A percentile compares a stretch with the other conserved stretches of the same genome.
Conservation (phyloP, 768 basidiomycete species). For the Nevesoporus exiguus region DNA sequence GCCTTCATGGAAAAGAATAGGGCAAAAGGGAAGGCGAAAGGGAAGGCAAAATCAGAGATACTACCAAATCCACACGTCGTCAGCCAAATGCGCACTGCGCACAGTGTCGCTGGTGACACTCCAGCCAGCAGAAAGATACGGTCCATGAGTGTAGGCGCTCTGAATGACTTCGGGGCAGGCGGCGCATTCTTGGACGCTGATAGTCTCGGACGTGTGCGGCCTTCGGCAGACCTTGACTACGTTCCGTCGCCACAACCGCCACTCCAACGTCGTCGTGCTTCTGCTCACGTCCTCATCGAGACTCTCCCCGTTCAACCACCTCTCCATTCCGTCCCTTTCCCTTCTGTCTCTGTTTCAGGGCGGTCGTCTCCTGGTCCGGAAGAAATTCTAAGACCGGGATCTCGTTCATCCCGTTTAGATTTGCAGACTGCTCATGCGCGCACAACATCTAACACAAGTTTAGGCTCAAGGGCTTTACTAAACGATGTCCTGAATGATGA, state of each 20-base stretch:
- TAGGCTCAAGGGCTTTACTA: slow-evolving; percentile 45
- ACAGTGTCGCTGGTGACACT: slow-evolving; percentile 41
- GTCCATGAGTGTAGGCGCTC: slow-evolving; percentile 64
- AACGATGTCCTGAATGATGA: slow-evolving; percentile 37
- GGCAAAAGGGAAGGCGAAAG: slow-evolving; percentile 38
- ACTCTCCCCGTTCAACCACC: slow-evolving; percentile 38
- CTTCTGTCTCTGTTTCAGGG: slow-evolving; percentile 44
- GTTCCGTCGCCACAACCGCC: slow-evolving; percentile 40
- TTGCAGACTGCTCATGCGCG: slow-evolving; percentile 38
- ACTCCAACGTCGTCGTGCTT: slow-evolving; percentile 48
- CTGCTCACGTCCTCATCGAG: slow-evolving; percentile 47
- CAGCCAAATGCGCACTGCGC: slow-evolving; percentile 38
- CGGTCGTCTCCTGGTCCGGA: slow-evolving; percentile 49
- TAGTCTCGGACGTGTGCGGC: slow-evolving; percentile 46
- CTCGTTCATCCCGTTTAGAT: slow-evolving; percentile 34
- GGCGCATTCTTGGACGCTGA: slow-evolving; percentile 46
- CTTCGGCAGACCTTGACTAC: slow-evolving; percentile 54
- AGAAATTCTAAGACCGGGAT: slow-evolving; percentile 34
- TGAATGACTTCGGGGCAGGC: slow-evolving; percentile 51
- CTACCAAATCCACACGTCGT: slow-evolving; percentile 45
- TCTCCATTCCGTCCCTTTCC: slow-evolving; percentile 61
- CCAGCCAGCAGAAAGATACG: slow-evolving; percentile 44
- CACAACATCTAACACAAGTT: slow-evolving; percentile 48
- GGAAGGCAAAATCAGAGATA: slow-evolving; percentile 34
- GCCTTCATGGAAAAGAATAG: slow-evolving; percentile 72